Evolutionary conservation across 495 filamentous ascomycete genomes (phyloP), one percentile per base, ranked within the genome.

Genomic region (Rostrohypoxylon terebratum): DNA sequence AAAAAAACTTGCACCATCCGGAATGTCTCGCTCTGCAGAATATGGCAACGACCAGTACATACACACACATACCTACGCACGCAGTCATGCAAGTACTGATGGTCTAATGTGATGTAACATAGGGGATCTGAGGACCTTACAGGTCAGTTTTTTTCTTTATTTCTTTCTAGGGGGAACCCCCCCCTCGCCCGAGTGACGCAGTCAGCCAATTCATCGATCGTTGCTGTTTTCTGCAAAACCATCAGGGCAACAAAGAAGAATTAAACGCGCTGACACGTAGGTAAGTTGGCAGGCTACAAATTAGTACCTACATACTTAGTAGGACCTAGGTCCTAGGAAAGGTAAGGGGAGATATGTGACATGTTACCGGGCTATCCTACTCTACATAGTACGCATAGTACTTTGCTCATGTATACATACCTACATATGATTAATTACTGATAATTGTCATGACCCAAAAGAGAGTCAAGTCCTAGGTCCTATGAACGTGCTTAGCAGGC

Each of bases 161-260:
- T 44, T 44, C 40, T 44, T n/a, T n/a, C 11, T 34, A 28, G 62
- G 66, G 71, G 59, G 50, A 40, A 5, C 16, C 42, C 42, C 31
- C 51, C 69, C 65, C 60, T 73, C 66, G 71, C 66, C 66, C 71
- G 63, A 70, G 71, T 74, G 71, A 74, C 71, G 71, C 71, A 74
- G 71, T 69, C 66, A 73, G 65, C 70, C 65, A 73, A 65, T 73
- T 73, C 70, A 73, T 67, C 66, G 71, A 74, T 74, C 71, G 66
- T 45, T 45, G 42, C 42, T 45, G 53, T 67, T 42, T 50, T 64
- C 59, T 73, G 65, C 61, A 69, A 64, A 69, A 61, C 58, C 65
- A 55, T 59, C 44, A 67, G 25, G 59, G 53, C 42, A 59, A 47
- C 54, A 36, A 20, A 21, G 10, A 14, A 50, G 25, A 13, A 63